Conservation (phyloP, 2,329 filamentous ascomycete genomes). For the Sporothrix protearum region DNA sequence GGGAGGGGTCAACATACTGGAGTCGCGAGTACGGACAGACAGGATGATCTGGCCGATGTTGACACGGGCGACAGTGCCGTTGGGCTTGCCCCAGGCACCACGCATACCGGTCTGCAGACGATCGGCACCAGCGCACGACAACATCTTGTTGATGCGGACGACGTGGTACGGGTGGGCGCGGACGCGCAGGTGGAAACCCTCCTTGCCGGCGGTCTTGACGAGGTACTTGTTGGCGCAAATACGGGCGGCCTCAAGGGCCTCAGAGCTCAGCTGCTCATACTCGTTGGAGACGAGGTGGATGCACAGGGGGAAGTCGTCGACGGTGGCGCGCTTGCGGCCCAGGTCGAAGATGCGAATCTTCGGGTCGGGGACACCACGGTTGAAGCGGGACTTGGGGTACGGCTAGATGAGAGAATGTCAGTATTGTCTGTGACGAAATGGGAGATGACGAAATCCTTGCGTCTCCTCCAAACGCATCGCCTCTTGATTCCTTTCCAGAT, state of each 20-base stretch:
- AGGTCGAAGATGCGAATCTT: conserved; percentile 98
- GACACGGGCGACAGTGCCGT: conserved; percentile 98
- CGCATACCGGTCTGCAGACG: conserved; percentile 99
- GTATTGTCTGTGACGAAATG: conserved; percentile 2
- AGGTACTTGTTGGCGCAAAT: conserved; percentile 95
- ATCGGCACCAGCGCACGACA: conserved; percentile 99
- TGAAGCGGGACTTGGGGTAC: conserved; percentile 99
- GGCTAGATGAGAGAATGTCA: conserved; percentile 51
- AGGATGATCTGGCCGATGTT: conserved; percentile 99
- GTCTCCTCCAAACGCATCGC: neutral
- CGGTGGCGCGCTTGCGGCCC: conserved; percentile 95
- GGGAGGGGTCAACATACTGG: conserved; percentile 60
- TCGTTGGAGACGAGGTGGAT: conserved; percentile 99
- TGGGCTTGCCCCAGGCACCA: conserved; percentile 99
- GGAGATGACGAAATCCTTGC: neutral
- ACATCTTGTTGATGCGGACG: conserved; percentile 99
- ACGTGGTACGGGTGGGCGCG: conserved; percentile 99
- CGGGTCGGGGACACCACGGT: conserved; percentile 90
- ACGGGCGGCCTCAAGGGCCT: conserved; percentile 98
- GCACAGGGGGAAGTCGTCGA: conserved; percentile 99
- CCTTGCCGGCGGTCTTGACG: conserved; percentile 69
- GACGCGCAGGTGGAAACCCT: conserved; percentile 70
- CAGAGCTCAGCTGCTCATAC: conserved; percentile 99
- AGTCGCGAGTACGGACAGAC: conserved; percentile 94
- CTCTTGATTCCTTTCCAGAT: neutral